Base-by-base conservation (phyloP, 495 filamentous ascomycete genomes). In the Penicillium desertorum region DNA sequence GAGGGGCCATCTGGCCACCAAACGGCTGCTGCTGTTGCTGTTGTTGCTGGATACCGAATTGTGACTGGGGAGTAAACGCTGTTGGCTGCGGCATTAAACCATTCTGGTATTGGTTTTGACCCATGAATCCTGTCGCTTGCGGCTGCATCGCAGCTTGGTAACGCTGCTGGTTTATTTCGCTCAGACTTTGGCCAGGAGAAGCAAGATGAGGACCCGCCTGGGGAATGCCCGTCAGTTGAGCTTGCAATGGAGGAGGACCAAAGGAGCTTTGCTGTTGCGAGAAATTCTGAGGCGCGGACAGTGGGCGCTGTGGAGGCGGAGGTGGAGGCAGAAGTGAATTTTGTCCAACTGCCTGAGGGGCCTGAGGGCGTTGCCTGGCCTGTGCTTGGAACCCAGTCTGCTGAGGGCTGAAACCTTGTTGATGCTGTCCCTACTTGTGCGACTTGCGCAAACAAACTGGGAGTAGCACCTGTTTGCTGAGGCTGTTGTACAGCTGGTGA, bases 271-370 rank as follows among this genome's bases (percentile, higher is more conserved):
- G 85, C 55, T 86, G 85, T 61, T 89, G 89, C 41, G 76, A 70
- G 51, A 85, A 85, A 34, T 91, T 88, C 67, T 93, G 90, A 22
- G 94, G 94, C 10, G 93, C 95, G 17, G 93, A 97, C 5, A 94
- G 79, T 2, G 94, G 89, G 48, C 94, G 82, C 45, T 83, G 83
- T 30, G 92, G 92, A 22, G 91, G 92, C 42, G 92, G 91, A 27
- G 91, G 92, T 43, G 92, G 91, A 27, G 92, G 86, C 56, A 91
- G 83, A 55, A 92, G 76, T 12, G 87, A 83, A 10, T 82, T 86
- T 57, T 83, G 82, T 34, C 80, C 80, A 57, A 81, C 77, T 51
- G 72, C 76, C 59, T 84, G 87, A 54, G 86, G 88, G 36, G 90
- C 80, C 57, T 86, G 78, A 49, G 91, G 91, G 54, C 94, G 82